Evolutionary conservation across 208 protist genomes (phyloP).

Genomic region (Crithidia fasciculata): DNA sequence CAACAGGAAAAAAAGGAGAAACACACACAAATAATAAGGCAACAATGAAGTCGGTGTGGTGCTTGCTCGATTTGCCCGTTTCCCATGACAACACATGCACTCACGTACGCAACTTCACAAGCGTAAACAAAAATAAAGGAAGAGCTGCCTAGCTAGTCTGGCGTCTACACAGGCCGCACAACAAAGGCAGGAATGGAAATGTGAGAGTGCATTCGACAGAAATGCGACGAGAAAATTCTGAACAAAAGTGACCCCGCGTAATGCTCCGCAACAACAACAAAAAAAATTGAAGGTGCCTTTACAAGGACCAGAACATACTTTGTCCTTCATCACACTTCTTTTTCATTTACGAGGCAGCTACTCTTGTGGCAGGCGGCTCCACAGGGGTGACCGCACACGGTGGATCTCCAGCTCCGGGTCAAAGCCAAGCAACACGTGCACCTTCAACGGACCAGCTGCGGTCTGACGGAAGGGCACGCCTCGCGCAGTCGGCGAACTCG

Average conservation of each 20-base stretch:
- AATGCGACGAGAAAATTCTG: too few relatives aligned
- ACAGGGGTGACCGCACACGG: conserved; percentile 22
- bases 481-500: neutral
- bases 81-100: too few relatives aligned
- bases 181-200: too few relatives aligned
- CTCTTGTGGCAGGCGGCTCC: conserved; percentile 2
- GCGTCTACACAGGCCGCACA: too few relatives aligned
- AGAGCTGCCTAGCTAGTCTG: too few relatives aligned
- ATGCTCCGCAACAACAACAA: too few relatives aligned
- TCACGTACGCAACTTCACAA: too few relatives aligned
- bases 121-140: too few relatives aligned
- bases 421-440: conserved; percentile 28
- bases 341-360: too few relatives aligned
- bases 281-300: neutral
- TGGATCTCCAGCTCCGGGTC: conserved; percentile 12
- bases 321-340: neutral
- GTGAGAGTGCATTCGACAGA: too few relatives aligned
- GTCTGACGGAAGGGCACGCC: conserved; percentile 9
- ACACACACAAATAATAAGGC: neutral
- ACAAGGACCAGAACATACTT: neutral
- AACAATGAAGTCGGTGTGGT: neutral
- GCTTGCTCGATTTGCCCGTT: too few relatives aligned
- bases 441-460: neutral
- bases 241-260: too few relatives aligned
- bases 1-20: neutral